Base-by-base conservation (phyloP, 2,329 filamentous ascomycete genomes). In the Pochonia chlamydosporia region DNA sequence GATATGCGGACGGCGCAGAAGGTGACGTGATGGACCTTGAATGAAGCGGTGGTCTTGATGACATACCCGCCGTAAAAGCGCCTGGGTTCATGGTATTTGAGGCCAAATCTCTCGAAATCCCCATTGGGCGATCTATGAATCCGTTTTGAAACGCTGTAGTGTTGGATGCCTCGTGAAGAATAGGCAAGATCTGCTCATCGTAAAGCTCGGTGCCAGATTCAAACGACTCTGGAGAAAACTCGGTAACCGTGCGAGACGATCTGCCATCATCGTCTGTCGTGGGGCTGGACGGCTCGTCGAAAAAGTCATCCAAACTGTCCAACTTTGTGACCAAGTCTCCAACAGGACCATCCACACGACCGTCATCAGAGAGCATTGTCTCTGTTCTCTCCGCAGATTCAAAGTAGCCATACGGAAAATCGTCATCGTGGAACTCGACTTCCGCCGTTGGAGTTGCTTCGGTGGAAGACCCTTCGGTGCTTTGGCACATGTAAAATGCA, bases 401-500 rank as follows among this genome's bases (percentile, higher is more conserved):
- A 69, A 91, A 91, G 63, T 91, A 90, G 9, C 86, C 85, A 56
- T 87, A 88, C 10, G 84, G 83, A 58, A 88, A 91, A 51, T 97
- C 91, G 52, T 99, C 95, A 3, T 83, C 79, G 56, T 95, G 87
- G 67, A 99, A 97, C 59, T 95, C 91, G 24, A 99, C 84, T 40
- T 96, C 91, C 1, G 89, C 86, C 0, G 89, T 93, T 4, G 83
- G 79, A 1, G 81, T 78, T 4, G 81, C 74, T 47, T 87, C 80
- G 7, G 76, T 70, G 26, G 72, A 60, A 10, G 71, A 70, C 14
- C 79, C 79, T 53, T 84, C 76, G 4, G 79, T 75, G 52, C 81
- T 85, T 45, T 89, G 86, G 60, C 91, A 96, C 54, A 91, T 95
- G 66, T 96, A 96, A 66, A 96, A 97, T 1, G 93, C 91, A 0